Evolutionary conservation across 768 basidiomycete species (phyloP), one percentile per base, ranked within the genome.

Genomic region (Dendrothele bispora): DNA sequence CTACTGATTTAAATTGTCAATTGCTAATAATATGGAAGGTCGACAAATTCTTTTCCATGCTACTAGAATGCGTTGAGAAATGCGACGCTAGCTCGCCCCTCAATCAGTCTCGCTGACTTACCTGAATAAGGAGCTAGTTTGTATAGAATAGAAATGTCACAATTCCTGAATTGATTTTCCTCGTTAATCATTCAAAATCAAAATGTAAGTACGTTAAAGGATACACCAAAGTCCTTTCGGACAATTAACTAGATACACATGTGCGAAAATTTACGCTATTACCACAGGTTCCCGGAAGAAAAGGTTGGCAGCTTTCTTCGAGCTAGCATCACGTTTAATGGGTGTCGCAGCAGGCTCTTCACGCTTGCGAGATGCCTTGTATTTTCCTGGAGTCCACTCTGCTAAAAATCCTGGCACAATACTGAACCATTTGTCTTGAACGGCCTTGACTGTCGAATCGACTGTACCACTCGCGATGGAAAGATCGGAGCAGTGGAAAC

Each of bases 401-500:
- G 68, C 56, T n/a, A 87, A 67, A 85, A 85, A 88, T 3, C 41
- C 60, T 54, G 74, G 74, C 61, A 87, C 81, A 24, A 73, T 69
- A 20, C 65, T 60, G 18, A 88, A 64, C 0, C 66, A 83, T 32
- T 79, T 62, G 29, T 62, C 54, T 57, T 87, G 85, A 7, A 87
- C 83, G 0, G 70, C 66, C 4, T 61, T 57, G 32, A 87, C 67
- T 1, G 79, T 79, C 15, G 72, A 51, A 52, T 87, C 84, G 5
- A 70, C 71, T 4, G 52, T 18, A 1, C 72, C 80, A 32, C 68
- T 67, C 20, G 51, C 30, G 1, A 67, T 62, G 44, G 66, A 36
- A 39, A 90, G 58, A 55, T 88, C 86, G 15, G 85, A 82, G 58
- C 76, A 77, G 55, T 88, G 86, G 73, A 84, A 88, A 0, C 82